These are phyloP conservation scores for Suillus tomentosus DNA, from an alignment of 768 basidiomycete genomes.

Conservation along the genomic window DNA sequence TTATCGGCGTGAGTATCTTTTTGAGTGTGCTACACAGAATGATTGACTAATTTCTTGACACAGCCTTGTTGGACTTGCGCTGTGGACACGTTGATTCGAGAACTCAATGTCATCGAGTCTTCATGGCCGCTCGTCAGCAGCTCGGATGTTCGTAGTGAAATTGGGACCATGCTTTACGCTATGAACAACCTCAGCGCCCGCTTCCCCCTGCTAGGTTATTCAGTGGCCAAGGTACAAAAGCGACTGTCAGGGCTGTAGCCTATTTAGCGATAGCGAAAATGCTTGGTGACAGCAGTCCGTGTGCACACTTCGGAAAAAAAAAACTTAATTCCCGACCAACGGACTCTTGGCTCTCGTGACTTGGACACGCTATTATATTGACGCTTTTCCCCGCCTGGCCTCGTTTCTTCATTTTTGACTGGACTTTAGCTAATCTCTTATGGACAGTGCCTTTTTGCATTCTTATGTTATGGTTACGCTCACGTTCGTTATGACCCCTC, in stretches of 20 bases:
- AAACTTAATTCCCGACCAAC: conserved; percentile 4
- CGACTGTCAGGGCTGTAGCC: conserved; percentile 22
- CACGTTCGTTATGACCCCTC: conserved; percentile 28
- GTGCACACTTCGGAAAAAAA: conserved; percentile 7
- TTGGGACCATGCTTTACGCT: conserved; percentile 60
- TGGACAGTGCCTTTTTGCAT: conserved; percentile 17
- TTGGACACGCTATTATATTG: conserved; percentile 2
- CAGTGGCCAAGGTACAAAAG: conserved; percentile 34
- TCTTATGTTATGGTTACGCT: conserved; percentile 2
- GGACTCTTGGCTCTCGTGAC: conserved; percentile 5
- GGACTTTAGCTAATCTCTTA: conserved; percentile 25
- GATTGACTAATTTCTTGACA: conserved; percentile 6
- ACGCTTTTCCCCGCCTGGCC: conserved; percentile 4
- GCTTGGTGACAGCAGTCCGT: neutral
- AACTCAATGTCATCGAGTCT: conserved; percentile 62
- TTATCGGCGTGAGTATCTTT: conserved; percentile 61
- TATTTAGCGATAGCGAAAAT: conserved; percentile 2
- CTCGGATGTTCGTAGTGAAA: conserved; percentile 62
- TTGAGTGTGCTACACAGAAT: neutral
- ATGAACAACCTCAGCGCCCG: conserved; percentile 60
- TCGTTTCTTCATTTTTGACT: conserved; percentile 9
- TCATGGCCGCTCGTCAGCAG: conserved; percentile 64
- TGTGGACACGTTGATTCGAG: conserved; percentile 66
- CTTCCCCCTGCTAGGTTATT: conserved; percentile 56
- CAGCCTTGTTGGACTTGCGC: conserved; percentile 75